Evolutionary conservation across 2,329 filamentous ascomycete species (phyloP), one percentile per base, ranked within the genome.

Genomic region (Botrytis aclada): DNA sequence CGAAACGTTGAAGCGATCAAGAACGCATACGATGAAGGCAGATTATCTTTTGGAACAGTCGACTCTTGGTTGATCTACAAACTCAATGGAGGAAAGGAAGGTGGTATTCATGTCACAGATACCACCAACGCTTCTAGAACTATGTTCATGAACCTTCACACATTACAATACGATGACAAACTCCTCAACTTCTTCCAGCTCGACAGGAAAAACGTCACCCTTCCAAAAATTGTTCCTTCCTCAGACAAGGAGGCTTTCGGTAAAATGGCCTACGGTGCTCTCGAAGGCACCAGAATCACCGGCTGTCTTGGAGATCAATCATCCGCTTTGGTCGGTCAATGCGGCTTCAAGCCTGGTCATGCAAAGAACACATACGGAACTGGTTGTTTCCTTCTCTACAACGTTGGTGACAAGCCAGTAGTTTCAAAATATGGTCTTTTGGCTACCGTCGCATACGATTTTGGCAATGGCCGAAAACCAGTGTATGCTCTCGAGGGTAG

Each of bases 311-410:
- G 93, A 72, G 93, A 95, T 79, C 93, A 95, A 81, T 94, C 92
- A 60, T 90, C 93, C 20, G 93, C 93, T 14, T 84, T 95, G 65
- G 92, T 95, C 37, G 93, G 93, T 39, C 93, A 97, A 82, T 92
- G 92, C 80, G 94, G 92, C 22, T 97, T 97, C 83, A 88, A 86
- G 5, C 90, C 93, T 0, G 94, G 94, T 69, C 88, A 90, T 78
- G 94, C 92, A 71, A 95, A 95, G 85, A 95, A 95, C 82, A 95
- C 93, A 1, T 95, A 95, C 80, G 93, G 93, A 56, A 95, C 93
- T 0, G 93, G 93, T n/a, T 94, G 92, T 81, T 95, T 95, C 84
- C 83, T 95, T 76, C 88, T 95, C 22, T 94, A 94, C 83, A 94
- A 95, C 79, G 90, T 97, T 47, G 94, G 94, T 70, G 87, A 90